Evolutionary conservation across 352 stramenopile genomes (phyloP).

Genomic region (Phytophthora pisi): DNA sequence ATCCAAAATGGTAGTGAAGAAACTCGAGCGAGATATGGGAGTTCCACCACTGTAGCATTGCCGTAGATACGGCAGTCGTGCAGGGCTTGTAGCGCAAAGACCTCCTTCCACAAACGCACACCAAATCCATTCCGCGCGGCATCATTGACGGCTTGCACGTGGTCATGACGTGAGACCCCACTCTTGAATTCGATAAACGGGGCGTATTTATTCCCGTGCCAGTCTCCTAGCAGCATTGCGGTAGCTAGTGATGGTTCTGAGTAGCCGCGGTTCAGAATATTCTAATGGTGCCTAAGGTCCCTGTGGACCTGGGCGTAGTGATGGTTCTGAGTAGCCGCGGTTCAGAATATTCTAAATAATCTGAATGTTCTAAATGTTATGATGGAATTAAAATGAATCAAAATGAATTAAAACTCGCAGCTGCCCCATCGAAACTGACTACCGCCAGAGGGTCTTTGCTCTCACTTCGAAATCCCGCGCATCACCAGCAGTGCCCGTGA

Average conservation of each 20-base stretch:
- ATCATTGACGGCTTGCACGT: not conserved
- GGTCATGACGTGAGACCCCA: not conserved
- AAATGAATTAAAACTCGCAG: too few species aligned
- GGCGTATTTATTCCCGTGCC: slow-evolving; percentile 6
- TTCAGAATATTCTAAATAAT: too few species aligned
- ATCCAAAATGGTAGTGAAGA: slow-evolving; percentile 1
- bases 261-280: too few species aligned
- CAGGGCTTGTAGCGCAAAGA: slow-evolving; percentile 4
- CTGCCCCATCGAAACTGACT: too few species aligned
- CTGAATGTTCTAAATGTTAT: too few species aligned
- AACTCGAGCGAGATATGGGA: not conserved
- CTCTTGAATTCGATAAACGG: slow-evolving; percentile 7
- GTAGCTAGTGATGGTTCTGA: not conserved
- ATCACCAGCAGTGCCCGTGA: too few species aligned
- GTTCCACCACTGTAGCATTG: slow-evolving; percentile 5
- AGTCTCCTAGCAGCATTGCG: slow-evolving; percentile 8
- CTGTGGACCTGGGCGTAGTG: too few species aligned
- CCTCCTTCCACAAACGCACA: slow-evolving; percentile 3
- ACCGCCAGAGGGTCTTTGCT: too few species aligned
- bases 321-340: too few species aligned
- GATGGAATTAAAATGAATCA: too few species aligned
- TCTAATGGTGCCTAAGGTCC: too few species aligned
- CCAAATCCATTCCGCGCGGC: not conserved
- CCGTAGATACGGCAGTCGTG: not conserved
- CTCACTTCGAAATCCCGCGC: too few species aligned